Conservation (phyloP, 257 asterid species). For the Paulownia fortunei region DNA sequence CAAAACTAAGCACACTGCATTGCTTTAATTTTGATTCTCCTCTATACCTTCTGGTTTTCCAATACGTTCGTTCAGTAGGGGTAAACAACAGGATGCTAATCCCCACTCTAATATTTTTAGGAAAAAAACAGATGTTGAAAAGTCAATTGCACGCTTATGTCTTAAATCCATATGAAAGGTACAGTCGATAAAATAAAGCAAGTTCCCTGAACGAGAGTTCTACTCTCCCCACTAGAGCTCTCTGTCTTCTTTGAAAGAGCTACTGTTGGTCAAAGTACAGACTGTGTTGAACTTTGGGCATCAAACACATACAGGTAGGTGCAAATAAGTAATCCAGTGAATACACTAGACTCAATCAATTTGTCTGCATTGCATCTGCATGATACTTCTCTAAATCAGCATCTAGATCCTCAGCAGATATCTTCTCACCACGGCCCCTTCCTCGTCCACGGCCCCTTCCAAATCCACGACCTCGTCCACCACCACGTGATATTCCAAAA, state of each 20-base stretch:
- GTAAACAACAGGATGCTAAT: not conserved
- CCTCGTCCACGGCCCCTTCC: conserved; percentile 48
- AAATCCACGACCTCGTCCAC: conserved; percentile 60
- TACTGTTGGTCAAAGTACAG: conserved; percentile 35
- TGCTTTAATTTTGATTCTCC: conserved; percentile 21
- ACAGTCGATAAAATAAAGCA: conserved; percentile 30
- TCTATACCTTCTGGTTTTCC: not conserved
- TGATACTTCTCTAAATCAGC: conserved; percentile 81
- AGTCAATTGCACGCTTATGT: conserved; percentile 34
- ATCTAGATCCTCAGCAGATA: conserved; percentile 79
- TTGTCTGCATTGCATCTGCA: conserved; percentile 53
- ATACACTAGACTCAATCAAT: conserved; percentile 29
- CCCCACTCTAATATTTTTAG: not conserved
- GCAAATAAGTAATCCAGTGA: conserved; percentile 20
- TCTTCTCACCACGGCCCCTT: conserved; percentile 53
- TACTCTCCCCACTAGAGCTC: conserved; percentile 32
- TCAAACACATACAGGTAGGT: conserved; percentile 14
- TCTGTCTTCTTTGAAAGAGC: conserved; percentile 32
- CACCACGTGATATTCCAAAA: conserved; percentile 55
- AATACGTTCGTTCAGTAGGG: conserved; percentile 1
- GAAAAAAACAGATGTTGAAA: not conserved
- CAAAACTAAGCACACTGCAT: conserved; percentile 10
- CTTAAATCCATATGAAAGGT: conserved; percentile 30
- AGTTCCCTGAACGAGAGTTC: conserved; percentile 31
- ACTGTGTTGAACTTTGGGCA: conserved; percentile 25